Evolutionary conservation across 768 basidiomycete genomes (phyloP), one percentile per base, ranked within the genome.

Genomic region (Cyclocybe cylindracea): DNA sequence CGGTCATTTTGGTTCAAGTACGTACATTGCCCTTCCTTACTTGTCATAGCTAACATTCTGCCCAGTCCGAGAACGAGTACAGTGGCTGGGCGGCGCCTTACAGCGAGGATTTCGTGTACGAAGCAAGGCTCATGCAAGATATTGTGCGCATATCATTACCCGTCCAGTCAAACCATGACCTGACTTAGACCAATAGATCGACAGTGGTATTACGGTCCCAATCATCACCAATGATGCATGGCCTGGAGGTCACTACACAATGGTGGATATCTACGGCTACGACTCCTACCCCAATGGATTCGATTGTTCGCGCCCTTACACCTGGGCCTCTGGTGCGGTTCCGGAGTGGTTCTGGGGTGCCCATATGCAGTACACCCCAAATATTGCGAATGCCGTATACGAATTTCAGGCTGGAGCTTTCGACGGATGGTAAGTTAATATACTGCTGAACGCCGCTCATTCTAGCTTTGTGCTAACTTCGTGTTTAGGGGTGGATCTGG

Each of bases 61-160:
- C 51, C 13, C 57, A 82, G 73, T 69, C 73, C 11, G 82, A 83
- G 58, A 83, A 83, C 50, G 82, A 83, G 60, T 83, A 83, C 61
- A 76, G 67, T 32, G 70, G 64, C 34, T 76, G 66, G 46, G 68
- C 71, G 51, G 49, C 63, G 5, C 73, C 74, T 4, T 73, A 68
- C 48, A 63, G 64, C 1, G 74, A 77, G 57, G 76, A 77, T 47
- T 68, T 72, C 38, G 67, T 61, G 2, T 77, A 77, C 56, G 74
- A 73, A 45, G 52, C 49, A 19, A 64, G 64, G 14, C 61, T 77
- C 37, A 58, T 72, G 41, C 57, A 69, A 44, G 43, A 66, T 34
- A 60, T 75, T 46, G 75, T 75, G 53, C 16, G 44, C 16, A 39
- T 39, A 24, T 19, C 1, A n/a, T 9, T 34, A 16, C 16, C 16